Base-by-base conservation (phyloP, 345 rosid genomes). In the Populus pruinosa region DNA sequence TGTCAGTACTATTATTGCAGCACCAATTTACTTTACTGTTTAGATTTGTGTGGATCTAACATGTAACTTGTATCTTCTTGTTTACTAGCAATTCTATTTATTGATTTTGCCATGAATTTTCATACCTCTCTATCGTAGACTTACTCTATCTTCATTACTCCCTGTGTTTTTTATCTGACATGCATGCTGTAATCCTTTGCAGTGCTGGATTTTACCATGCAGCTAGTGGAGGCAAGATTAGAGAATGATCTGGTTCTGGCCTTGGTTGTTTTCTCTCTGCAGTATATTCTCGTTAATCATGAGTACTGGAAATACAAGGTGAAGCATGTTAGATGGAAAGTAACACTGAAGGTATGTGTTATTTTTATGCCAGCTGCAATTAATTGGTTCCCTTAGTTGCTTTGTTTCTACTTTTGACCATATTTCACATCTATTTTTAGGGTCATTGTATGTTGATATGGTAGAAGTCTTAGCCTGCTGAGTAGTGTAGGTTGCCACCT, bases 131-230 rank as follows among this genome's bases (percentile, higher is more conserved):
- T 47, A 47, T 2, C 16, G 6, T 62, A 9, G 14, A 25, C 55
- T 31, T 7, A 39, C 35, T 67, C 5, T 61, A 47, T 73, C 68
- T 35, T 65, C 16, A 31, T 13, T 20, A 27, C 41, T 49, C 8
- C 12, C 6, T 33, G 61, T 50, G 63, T 43, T 35, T 14, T 23
- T 38, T 41, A 39, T 75, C 78, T 84, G 81, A 83, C 69, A 55
- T 76, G 67, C 78, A 43, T 79, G 31, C 79, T 66, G 50, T 81
- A 66, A 78, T 82, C 69, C 72, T 65, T 85, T 90, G 87, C 93
- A 93, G 99, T 93, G 80, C 84, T 93, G 85, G 98, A 93, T 61
- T 88, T 93, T 75, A 90, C 97, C 72, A 78, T 82, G 88, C 88
- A 89, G 82, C 92, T 95, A 77, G 86, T 95, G 83, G 92, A 90